Evolutionary conservation across 441 rosid species (phyloP).

Genomic region (Biscutella laevigata): DNA sequence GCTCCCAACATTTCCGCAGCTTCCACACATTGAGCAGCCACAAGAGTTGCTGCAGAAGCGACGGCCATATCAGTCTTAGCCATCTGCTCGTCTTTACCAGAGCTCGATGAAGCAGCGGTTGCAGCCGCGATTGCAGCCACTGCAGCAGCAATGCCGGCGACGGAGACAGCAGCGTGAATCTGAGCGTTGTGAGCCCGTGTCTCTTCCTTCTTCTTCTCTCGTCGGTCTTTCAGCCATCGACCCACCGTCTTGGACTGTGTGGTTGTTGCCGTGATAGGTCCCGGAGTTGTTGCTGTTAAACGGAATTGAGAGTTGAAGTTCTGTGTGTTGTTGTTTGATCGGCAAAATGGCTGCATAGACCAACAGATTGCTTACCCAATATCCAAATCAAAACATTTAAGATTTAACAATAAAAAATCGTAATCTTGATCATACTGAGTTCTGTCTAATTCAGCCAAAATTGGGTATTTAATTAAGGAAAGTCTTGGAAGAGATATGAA

Average conservation of each 20-base stretch:
- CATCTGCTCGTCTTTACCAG: slow-evolving; percentile 72
- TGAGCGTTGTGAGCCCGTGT: slow-evolving; percentile 78
- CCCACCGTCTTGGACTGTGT: slow-evolving; percentile 77
- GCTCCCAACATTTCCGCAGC: slow-evolving; percentile 87
- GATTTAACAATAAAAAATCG: not conserved
- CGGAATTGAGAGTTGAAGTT: slow-evolving; percentile 33
- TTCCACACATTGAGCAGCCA: slow-evolving; percentile 90
- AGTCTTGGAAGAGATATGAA: not conserved
- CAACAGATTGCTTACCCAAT: not conserved
- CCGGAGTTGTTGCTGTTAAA: slow-evolving; percentile 25
- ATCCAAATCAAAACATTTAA: not conserved
- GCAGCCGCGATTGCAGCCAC: slow-evolving; percentile 88
- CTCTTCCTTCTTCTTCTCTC: slow-evolving; percentile 87
- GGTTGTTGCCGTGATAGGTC: slow-evolving; percentile 25
- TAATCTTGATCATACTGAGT: not conserved
- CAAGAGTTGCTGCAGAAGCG: slow-evolving; percentile 81
- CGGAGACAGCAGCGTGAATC: slow-evolving; percentile 79
- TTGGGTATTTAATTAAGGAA: not conserved
- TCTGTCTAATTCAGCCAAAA: too few relatives aligned
- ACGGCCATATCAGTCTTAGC: slow-evolving; percentile 79
- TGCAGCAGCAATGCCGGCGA: slow-evolving; percentile 80
- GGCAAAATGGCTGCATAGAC: slow-evolving; percentile 42
- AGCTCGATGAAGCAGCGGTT: slow-evolving; percentile 54
- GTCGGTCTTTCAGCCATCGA: slow-evolving; percentile 77
- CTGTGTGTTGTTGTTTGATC: slow-evolving; percentile 33